Base-by-base conservation (phyloP, 345 rosid species). In the Kandelia obovata region DNA sequence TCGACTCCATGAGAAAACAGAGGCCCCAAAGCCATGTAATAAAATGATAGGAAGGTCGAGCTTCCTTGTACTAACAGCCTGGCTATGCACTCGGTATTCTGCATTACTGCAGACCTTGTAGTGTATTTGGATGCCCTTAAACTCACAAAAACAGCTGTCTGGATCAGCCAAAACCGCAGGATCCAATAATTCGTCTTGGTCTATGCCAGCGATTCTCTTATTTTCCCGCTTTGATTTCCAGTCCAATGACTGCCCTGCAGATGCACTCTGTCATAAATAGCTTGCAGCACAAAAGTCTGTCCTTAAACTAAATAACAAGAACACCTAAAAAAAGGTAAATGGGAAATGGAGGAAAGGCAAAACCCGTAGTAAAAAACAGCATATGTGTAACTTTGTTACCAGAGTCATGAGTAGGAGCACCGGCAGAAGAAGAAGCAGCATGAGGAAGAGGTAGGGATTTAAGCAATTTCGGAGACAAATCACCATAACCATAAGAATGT, bases 1-100 rank as follows among this genome's bases (percentile, higher is more conserved):
- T 69, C 81, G 80, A 75, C 74, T 78, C 98, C 97, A 94, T 2
- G 97, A 91, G 83, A 82, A 94, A 52, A 87, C 83, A 47, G 98
- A 94, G 69, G 98, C 98, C 49, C 98, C 98, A 65, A 94, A 94
- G 5, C 97, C 98, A 27, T 91, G 98, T 34, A 94, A 77, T 23
- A 94, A 80, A 70, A 94, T 84, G 85, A 89, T 78, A 0, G 97
- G 97, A 35, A 86, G 73, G 21, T 75, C 73, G 53, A 78, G 10
- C 75, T 76, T 78, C 9, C 70, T 59, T 35, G 67, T 53, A n/a
- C 62, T 60, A 67, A 80, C 26, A 60, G 35, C 5, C 1, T 46
- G 53, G 5, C 52, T 74, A 71, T 68, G 64, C 17, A 75, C 55
- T 60, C 65, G 68, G 57, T 78, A 67, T 0, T 62, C 79, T 67